Evolutionary conservation across 441 rosid genomes (phyloP).

Genomic region (Macaranga tanarius): DNA sequence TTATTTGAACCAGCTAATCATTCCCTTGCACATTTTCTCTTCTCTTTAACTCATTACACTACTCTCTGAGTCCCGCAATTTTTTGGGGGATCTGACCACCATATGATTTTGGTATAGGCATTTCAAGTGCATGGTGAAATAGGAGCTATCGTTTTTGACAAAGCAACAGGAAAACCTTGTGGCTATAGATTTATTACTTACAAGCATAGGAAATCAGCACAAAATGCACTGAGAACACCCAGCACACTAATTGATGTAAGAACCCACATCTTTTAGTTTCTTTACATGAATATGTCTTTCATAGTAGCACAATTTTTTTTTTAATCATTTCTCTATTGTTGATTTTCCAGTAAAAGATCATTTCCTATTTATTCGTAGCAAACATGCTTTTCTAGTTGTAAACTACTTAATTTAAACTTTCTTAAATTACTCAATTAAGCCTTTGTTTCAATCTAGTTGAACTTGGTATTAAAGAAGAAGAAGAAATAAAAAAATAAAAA

Average conservation of each 20-base stretch:
- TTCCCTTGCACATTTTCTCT: background rate
- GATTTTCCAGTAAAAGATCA: background rate
- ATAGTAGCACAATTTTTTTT: background rate
- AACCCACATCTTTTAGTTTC: background rate
- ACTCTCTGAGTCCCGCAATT: background rate
- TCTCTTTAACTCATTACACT: slow-evolving; percentile 4
- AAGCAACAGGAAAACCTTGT: slow-evolving; percentile 72
- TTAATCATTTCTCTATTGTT: background rate
- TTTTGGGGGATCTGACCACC: background rate
- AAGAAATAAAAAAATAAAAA: too few species aligned
- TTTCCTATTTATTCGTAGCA: background rate
- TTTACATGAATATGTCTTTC: background rate
- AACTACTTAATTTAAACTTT: background rate
- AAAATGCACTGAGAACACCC: slow-evolving; percentile 53
- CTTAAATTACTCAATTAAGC: background rate
- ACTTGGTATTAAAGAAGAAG: background rate
- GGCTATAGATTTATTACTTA: slow-evolving; percentile 84
- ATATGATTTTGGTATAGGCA: slow-evolving; percentile 42
- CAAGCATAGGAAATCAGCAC: slow-evolving; percentile 72
- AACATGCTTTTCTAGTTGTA: background rate
- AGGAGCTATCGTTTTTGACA: slow-evolving; percentile 75
- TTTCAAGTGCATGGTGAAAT: slow-evolving; percentile 69
- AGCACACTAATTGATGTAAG: slow-evolving; percentile 61
- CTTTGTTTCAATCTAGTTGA: background rate
- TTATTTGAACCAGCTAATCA: slow-evolving; percentile 6